Evolutionary conservation across 805 yeast species (phyloP).

Genomic region (Blastobotrys chiropterorum): DNA sequence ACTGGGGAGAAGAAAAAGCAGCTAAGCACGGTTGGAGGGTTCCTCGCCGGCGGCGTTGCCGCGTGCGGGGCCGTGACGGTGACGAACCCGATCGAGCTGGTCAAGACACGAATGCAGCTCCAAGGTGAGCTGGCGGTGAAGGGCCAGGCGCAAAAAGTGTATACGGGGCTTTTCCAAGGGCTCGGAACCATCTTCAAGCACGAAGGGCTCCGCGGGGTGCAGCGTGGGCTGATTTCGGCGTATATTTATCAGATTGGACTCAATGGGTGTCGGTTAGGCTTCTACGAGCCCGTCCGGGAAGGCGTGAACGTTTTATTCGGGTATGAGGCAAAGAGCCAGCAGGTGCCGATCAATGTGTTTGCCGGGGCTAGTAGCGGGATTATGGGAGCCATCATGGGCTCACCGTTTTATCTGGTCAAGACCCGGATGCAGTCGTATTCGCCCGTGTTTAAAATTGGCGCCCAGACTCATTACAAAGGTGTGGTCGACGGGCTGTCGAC

Average conservation of each 20-base stretch:
- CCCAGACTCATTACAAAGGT: constrained; percentile 80
- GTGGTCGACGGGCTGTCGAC: constrained; percentile 60
- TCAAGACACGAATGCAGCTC: constrained; percentile 91
- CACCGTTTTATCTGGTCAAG: constrained; percentile 87
- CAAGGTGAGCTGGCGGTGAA: constrained; percentile 80
- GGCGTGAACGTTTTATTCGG: constrained; percentile 48
- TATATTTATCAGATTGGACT: constrained; percentile 85
- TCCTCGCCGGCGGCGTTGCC: constrained; percentile 85
- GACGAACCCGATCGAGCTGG: constrained; percentile 92
- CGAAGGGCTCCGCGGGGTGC: constrained; percentile 85
- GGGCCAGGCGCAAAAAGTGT: constrained; percentile 44
- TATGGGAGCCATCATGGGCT: constrained; percentile 83
- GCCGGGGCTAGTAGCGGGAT: constrained; percentile 84
- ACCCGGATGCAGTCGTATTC: constrained; percentile 96
- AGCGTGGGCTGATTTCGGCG: constrained; percentile 85
- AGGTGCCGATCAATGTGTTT: constrained; percentile 57
- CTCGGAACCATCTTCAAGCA: constrained; percentile 59
- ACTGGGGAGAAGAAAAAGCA: constrained; percentile 8
- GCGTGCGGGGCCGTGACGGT: constrained; percentile 98
- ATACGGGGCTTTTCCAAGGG: constrained; percentile 85
- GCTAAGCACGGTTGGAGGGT: constrained; percentile 58
- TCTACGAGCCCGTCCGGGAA: constrained; percentile 82
- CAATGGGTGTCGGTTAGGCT: constrained; percentile 91
- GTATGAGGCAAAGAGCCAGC: constrained; percentile 43
- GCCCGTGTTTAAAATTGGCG: constrained; percentile 63